A percentile compares a stretch with the other conserved stretches of the same genome.
Evolutionary conservation across 495 filamentous ascomycete species (phyloP).

Genomic region (Cercophora scortea): DNA sequence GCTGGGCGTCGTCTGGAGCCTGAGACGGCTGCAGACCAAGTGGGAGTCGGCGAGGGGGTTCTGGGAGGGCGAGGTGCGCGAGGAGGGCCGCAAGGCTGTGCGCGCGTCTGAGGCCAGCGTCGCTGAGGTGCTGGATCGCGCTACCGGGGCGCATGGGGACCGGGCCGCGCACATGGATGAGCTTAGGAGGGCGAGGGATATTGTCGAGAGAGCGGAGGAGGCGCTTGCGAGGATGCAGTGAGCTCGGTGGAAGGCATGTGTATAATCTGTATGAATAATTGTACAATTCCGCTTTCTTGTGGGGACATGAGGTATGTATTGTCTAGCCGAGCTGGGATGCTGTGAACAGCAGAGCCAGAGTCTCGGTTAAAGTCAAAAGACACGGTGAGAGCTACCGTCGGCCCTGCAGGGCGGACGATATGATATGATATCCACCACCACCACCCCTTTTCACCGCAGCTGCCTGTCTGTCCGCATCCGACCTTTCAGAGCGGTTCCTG

Average conservation of each 20-base stretch:
- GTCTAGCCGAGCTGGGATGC: no score
- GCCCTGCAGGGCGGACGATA: no score
- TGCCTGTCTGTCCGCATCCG: no score
- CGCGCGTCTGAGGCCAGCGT: constrained; percentile 60
- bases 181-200: constrained; percentile 46
- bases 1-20: constrained; percentile 63
- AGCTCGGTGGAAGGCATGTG: background rate
- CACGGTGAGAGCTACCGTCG: no score
- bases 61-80: constrained; percentile 72
- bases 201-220: constrained; percentile 42
- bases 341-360: no score
- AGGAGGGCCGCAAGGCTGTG: constrained; percentile 70
- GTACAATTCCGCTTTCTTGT: no score
- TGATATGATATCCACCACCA: no score
- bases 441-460: no score
- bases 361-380: no score
- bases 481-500: no score
- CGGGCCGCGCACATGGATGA: constrained; percentile 24
- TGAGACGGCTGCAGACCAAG: constrained; percentile 64
- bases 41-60: constrained; percentile 65
- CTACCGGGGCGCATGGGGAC: constrained; percentile 16
- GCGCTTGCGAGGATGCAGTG: constrained; percentile 19
- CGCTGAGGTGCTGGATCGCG: constrained; percentile 44
- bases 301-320: no score
- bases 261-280: background rate